Base-by-base conservation (phyloP, 495 filamentous ascomycete genomes). In the Annulohypoxylon bovei region DNA sequence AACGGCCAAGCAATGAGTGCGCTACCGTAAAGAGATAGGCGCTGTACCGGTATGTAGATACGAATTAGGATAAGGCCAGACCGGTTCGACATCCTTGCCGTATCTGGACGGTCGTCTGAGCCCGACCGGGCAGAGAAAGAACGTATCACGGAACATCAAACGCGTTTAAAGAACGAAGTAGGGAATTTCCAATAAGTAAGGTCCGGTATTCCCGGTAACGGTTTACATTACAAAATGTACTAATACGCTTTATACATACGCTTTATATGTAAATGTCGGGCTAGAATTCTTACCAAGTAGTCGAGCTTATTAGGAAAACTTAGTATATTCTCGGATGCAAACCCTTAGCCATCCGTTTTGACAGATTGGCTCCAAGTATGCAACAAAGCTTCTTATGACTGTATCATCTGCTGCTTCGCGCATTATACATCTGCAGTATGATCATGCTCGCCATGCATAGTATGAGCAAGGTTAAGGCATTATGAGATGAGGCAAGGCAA, bases 301-400 rank as follows among this genome's bases (percentile, higher is more conserved):
- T 27, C 44, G 20, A 49, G 23, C 44, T 49, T 49, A 49, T 49
- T 25, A n/a, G n/a, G n/a, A n/a, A n/a, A n/a, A n/a, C n/a, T n/a
- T n/a, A n/a, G n/a, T n/a, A 30, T 52, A 30, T 16, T 30, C 47
- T 14, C 11, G 25, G 7, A 18, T 30, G 14, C 6, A n/a, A 16
- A 52, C 23, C 14, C 8, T 28, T 5, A 16, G 11, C 25, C 47
- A 30, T n/a, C 14, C 23, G 20, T 28, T 16, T 27, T 9, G 32
- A 39, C 23, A 30, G 58, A 37, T 50, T 37, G 22, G 44, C 23
- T 39, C 30, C 12, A 37, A n/a, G 44, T n/a, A 35, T 62, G 30
- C 14, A 30, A 18, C 11, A 27, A 61, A 49, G 20, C 46, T 35
- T 27, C 27, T 42, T 49, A 61, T 49, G 44, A 60, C 42, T 32